Conservation (phyloP, 1,284 basidiomycete genomes). For the Sparassis latifolia region DNA sequence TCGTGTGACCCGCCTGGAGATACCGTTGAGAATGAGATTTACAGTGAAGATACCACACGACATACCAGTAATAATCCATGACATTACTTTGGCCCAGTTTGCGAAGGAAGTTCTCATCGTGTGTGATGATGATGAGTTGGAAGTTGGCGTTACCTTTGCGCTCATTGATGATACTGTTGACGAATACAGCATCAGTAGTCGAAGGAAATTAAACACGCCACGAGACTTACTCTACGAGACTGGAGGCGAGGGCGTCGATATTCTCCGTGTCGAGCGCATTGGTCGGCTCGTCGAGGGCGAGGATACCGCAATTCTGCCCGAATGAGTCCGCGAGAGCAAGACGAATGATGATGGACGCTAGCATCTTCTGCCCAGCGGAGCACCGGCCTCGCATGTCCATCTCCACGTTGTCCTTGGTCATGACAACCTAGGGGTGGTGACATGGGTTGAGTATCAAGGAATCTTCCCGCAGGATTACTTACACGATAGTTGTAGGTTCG, state of each 20-base stretch:
- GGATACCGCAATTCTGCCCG: constrained; percentile 94
- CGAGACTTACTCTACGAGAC: constrained; percentile 80
- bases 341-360: constrained; percentile 98
- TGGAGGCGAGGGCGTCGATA: constrained; percentile 88
- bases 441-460: constrained; percentile 17
- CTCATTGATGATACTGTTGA: constrained; percentile 82
- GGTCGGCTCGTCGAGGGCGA: constrained; percentile 97
- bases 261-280: constrained; percentile 97
- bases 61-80: constrained; percentile 89
- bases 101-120: constrained; percentile 86
- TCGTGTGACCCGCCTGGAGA: constrained; percentile 47
- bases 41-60: not conserved
- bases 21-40: not conserved
- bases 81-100: constrained; percentile 83
- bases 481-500: constrained; percentile 99
- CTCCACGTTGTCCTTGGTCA: constrained; percentile 98
- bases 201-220: not conserved
- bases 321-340: constrained; percentile 98
- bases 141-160: constrained; percentile 87
- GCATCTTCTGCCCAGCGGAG: constrained; percentile 97
- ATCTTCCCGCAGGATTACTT: constrained; percentile 2
- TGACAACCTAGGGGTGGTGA: constrained; percentile 66
- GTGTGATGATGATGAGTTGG: constrained; percentile 96
- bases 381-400: constrained; percentile 99
- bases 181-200: constrained; percentile 4